Conservation (phyloP, 306 rosid species). For the Acacia confusa region DNA sequence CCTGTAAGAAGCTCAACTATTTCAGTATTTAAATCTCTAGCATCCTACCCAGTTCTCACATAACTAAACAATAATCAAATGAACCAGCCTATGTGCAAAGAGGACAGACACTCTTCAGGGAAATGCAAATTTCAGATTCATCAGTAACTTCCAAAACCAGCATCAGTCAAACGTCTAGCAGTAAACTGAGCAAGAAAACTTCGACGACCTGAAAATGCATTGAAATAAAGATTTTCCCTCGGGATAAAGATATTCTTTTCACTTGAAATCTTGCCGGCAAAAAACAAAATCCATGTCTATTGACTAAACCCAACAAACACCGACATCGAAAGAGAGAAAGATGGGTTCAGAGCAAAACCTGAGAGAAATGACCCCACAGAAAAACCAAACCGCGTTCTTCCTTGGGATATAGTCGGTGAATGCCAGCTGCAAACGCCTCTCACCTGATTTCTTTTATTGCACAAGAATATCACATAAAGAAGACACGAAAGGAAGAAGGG, state of each 20-base stretch:
- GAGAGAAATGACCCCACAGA: constrained; percentile 29
- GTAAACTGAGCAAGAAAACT: constrained; percentile 25
- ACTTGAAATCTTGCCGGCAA: neutral
- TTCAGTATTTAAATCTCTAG: constrained; percentile 25
- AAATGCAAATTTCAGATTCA: constrained; percentile 13
- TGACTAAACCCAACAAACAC: constrained; percentile 31
- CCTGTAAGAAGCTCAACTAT: neutral
- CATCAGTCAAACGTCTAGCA: constrained; percentile 14
- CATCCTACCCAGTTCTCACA: constrained; percentile 7
- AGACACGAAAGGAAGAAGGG: constrained; percentile 1
- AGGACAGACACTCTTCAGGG: constrained; percentile 12
- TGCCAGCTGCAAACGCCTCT: constrained; percentile 26
- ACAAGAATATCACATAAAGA: constrained; percentile 29
- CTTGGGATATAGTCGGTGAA: constrained; percentile 31
- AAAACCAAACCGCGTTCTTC: constrained; percentile 44
- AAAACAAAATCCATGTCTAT: neutral
- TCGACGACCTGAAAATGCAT: neutral
- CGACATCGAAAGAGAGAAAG: constrained; percentile 23
- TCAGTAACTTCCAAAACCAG: neutral
- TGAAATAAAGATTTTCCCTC: constrained; percentile 1
- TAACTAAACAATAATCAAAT: neutral
- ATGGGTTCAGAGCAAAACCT: constrained; percentile 37
- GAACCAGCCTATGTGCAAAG: constrained; percentile 12
- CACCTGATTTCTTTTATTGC: constrained; percentile 8
- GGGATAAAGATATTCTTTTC: neutral